Evolutionary conservation across 345 rosid species (phyloP).

Genomic region (Syzygium oleosum): DNA sequence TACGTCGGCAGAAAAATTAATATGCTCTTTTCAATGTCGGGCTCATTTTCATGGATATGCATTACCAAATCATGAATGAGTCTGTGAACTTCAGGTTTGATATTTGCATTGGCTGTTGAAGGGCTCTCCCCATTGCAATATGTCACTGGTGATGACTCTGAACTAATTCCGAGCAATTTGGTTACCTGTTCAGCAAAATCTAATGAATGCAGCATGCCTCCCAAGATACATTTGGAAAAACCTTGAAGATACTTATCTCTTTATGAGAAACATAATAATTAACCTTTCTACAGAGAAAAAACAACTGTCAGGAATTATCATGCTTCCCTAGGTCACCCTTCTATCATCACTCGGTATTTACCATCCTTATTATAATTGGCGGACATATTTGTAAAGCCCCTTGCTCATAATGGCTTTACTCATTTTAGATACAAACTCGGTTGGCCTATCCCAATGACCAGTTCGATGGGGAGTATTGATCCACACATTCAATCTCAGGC

Average conservation of each 20-base stretch:
- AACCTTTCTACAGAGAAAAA: background rate
- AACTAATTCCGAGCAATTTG: conserved; percentile 41
- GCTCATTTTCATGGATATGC: conserved; percentile 64
- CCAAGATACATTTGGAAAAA: background rate
- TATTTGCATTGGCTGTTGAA: conserved; percentile 44
- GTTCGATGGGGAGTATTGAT: background rate
- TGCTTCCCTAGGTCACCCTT: background rate
- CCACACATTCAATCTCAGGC: background rate
- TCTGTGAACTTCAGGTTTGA: conserved; percentile 62
- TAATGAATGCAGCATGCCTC: conserved; percentile 1
- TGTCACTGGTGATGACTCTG: conserved; percentile 30
- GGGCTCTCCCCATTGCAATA: conserved; percentile 63
- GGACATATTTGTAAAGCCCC: background rate
- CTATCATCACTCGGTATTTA: background rate
- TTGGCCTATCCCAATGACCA: background rate
- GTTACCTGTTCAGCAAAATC: conserved; percentile 36
- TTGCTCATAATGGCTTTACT: background rate
- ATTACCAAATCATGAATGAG: conserved; percentile 69
- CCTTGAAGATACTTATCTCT: background rate
- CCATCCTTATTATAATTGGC: background rate
- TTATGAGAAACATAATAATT: background rate
- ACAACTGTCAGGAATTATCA: background rate
- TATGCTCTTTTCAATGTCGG: conserved; percentile 81
- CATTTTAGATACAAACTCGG: background rate
- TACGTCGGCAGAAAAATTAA: conserved; percentile 94